phyloP scores from a whole-genome alignment of 805 yeast species.

The Candida palmyrensis region DNA sequence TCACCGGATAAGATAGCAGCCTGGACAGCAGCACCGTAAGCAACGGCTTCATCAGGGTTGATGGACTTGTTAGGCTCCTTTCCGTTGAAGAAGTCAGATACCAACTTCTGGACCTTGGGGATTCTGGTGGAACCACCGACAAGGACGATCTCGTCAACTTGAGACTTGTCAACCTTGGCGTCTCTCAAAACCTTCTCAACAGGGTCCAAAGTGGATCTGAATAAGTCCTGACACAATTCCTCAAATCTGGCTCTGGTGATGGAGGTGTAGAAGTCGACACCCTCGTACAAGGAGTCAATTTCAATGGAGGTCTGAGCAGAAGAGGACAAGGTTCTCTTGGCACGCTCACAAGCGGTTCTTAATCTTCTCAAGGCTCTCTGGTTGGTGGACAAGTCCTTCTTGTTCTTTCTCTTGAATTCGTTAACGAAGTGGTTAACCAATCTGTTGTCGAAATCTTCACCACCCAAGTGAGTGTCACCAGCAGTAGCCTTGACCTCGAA shows the following conservation, averaged over 20 bases:
- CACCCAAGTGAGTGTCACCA: constrained; percentile 63
- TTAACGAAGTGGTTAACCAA: constrained; percentile 88
- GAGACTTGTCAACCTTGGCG: constrained; percentile 84
- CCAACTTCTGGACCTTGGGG: constrained; percentile 94
- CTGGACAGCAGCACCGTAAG: constrained; percentile 98
- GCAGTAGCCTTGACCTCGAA: constrained; percentile 47
- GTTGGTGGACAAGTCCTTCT: constrained; percentile 87
- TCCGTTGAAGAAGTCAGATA: constrained; percentile 94
- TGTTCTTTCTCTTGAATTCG: constrained; percentile 97
- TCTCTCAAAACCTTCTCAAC: constrained; percentile 93
- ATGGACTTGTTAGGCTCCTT: constrained; percentile 95
- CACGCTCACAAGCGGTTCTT: constrained; percentile 99
- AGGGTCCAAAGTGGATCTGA: constrained; percentile 91
- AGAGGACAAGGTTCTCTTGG: constrained; percentile 96
- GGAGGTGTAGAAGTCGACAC: constrained; percentile 94
- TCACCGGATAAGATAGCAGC: constrained; percentile 97
- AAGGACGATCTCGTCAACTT: constrained; percentile 85
- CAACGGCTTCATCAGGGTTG: constrained; percentile 99
- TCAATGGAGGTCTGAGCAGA: constrained; percentile 93
- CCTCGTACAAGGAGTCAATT: constrained; percentile 92
- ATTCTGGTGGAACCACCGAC: constrained; percentile 99
- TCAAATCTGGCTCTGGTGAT: constrained; percentile 97
- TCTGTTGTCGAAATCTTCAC: constrained; percentile 98
- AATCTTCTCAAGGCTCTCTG: constrained; percentile 98
- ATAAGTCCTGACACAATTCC: constrained; percentile 89